Base-by-base conservation (phyloP, 495 filamentous ascomycete genomes). In the Aspergillus kassunensis region DNA sequence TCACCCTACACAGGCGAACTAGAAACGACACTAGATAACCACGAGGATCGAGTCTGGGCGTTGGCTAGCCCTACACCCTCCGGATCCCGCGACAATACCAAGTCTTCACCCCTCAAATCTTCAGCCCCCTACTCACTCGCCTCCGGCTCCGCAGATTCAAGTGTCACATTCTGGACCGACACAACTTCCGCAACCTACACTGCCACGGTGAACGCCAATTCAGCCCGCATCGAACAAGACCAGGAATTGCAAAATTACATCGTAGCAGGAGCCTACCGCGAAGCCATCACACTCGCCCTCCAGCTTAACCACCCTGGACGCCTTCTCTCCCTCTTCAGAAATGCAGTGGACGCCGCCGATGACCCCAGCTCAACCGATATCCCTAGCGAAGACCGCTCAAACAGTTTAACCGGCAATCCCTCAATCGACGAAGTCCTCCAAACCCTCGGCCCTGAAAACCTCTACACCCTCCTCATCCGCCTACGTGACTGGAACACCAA, bases 401-500 rank as follows among this genome's bases (percentile, higher is more conserved):
- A 67, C 51, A 74, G 64, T 25, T 63, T 95, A 33, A 84, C 81
- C 2, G 95, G 92, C 19, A 65, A 89, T 39, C 76, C 75, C 23
- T 85, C 85, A 12, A 92, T 97, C 19, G 95, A 97, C 54, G 80
- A 89, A 36, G 90, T 96, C 0, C 75, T 99, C 11, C 81, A 75
- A 20, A 77, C 69, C n/a, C 79, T 99, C 0, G 85, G 82, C 11
- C 83, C 95, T 52, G 84, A 88, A 49, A 91, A 97, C 59, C 78
- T 99, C 12, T 89, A 85, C 58, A 73, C 76, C 7, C 79, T 99
- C 13, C 78, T 99, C 8, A 71, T 88, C 16, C 74, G 93, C 30
- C 63, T 97, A 39, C 75, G 95, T 23, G 92, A 97, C 69, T 97
- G 93, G 93, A 97, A 97, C 63, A 95, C 93, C 15, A 97, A 95